These are phyloP conservation scores for Piper betle DNA, from an alignment of 164 flowering plant species.

Conservation along the genomic window DNA sequence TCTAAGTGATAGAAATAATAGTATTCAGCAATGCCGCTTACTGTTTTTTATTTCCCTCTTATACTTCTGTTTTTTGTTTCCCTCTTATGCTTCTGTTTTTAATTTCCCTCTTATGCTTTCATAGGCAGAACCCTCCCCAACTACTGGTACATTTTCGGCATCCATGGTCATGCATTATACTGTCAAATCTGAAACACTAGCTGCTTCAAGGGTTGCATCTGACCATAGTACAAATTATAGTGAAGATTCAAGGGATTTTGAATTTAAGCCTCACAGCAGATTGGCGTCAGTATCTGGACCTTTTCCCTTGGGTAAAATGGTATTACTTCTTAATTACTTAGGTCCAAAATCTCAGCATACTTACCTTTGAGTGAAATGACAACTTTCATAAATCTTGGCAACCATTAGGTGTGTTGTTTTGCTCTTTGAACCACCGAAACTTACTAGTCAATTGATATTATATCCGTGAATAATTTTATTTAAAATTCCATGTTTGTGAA, in stretches of 20 bases:
- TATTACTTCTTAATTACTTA: slow-evolving; percentile 18
- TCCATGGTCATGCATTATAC: slow-evolving; percentile 26
- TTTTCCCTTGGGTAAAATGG: slow-evolving; percentile 28
- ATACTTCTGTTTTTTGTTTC: too few relatives aligned
- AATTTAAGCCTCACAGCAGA: slow-evolving; percentile 41
- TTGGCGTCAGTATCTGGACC: slow-evolving; percentile 18
- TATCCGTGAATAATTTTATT: too few relatives aligned
- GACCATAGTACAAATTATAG: slow-evolving; percentile 21
- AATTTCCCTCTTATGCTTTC: slow-evolving; percentile 7
- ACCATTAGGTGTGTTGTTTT: too few relatives aligned
- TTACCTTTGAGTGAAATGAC: background rate
- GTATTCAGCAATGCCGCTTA: too few relatives aligned
- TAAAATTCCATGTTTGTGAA: too few relatives aligned
- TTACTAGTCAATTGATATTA: too few relatives aligned
- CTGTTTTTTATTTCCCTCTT: background rate
- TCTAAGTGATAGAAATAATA: too few relatives aligned
- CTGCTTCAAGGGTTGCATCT: slow-evolving; percentile 19
- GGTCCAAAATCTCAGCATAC: too few relatives aligned
- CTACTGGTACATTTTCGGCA: slow-evolving; percentile 65
- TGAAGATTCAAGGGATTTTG: slow-evolving; percentile 41
- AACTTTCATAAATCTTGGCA: background rate
- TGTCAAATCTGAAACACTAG: slow-evolving; percentile 13
- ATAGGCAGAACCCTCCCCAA: slow-evolving; percentile 83
- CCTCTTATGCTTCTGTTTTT: too few relatives aligned
- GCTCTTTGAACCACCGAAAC: too few relatives aligned